These are phyloP conservation scores for Schizophyllum amplum DNA, from an alignment of 1,284 basidiomycete genomes.

Conservation along the genomic window DNA sequence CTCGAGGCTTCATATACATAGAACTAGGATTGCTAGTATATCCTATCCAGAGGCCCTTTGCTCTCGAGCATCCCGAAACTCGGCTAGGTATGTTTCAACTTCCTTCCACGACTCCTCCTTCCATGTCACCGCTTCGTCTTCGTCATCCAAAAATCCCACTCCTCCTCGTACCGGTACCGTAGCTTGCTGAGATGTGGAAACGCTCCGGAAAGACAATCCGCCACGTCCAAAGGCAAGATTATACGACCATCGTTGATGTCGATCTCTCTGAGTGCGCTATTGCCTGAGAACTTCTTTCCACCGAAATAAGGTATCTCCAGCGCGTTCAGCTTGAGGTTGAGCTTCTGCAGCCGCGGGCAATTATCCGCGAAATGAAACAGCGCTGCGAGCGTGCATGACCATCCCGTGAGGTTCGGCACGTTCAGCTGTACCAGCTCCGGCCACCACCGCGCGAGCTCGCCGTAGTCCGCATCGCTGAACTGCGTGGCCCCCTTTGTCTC, in stretches of 20 bases:
- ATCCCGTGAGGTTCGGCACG: neutral
- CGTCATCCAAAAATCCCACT: no score
- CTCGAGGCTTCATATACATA: no score
- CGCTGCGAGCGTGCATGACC: neutral
- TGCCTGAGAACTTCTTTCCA: neutral
- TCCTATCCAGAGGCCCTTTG: no score
- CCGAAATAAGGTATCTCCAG: neutral
- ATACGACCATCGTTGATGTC: neutral
- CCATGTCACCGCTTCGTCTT: neutral
- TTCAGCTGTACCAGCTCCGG: neutral
- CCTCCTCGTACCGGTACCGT: neutral
- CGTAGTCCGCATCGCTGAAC: neutral
- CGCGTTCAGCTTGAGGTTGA: neutral
- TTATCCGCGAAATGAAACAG: neutral
- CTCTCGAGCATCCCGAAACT: no score
- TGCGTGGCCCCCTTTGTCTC: neutral
- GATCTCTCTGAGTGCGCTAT: neutral
- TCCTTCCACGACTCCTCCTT: neutral
- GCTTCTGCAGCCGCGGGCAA: neutral
- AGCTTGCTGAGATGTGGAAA: neutral
- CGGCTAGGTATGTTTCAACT: no score
- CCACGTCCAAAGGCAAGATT: neutral
- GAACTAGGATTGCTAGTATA: no score
- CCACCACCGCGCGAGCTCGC: neutral
- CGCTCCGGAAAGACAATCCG: neutral